These are phyloP conservation scores for Paracamarosporium sp. DNA, from an alignment of 2,329 filamentous ascomycete genomes.

Conservation along the genomic window DNA sequence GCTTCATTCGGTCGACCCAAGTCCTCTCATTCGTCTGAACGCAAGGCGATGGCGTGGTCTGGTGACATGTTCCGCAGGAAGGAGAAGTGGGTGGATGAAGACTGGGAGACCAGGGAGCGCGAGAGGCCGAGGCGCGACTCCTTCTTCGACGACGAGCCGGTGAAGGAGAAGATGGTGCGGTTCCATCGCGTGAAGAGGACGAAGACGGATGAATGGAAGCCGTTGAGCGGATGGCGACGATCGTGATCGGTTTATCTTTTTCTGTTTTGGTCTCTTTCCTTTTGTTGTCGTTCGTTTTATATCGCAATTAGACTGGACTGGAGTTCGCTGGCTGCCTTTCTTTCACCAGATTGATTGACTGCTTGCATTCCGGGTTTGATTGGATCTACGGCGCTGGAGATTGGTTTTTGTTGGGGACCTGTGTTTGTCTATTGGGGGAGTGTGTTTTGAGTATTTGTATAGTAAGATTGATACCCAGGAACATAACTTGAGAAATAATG, in stretches of 20 bases:
- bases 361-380: not conserved
- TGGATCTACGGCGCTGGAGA: not conserved
- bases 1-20: conserved; percentile 26
- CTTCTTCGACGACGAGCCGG: conserved; percentile 21
- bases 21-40: conserved; percentile 18
- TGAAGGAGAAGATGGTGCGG: conserved; percentile 26
- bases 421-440: not conserved
- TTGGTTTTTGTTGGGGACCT: not conserved
- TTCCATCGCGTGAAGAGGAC: conserved; percentile 35
- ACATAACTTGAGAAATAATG: too few species aligned
- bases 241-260: not conserved
- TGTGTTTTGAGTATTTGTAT: too few species aligned
- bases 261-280: not conserved
- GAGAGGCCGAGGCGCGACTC: conserved; percentile 21
- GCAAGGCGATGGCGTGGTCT: conserved; percentile 23
- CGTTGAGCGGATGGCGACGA: conserved; percentile 27
- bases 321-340: conserved; percentile 2
- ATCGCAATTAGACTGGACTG: not conserved
- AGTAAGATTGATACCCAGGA: too few species aligned
- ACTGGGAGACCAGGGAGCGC: conserved; percentile 29
- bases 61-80: conserved; percentile 26
- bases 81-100: conserved; percentile 36
- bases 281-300: not conserved
- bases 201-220: conserved; percentile 39
- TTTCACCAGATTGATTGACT: not conserved